Conservation (phyloP, 345 rosid species). For the Laguncularia racemosa region DNA sequence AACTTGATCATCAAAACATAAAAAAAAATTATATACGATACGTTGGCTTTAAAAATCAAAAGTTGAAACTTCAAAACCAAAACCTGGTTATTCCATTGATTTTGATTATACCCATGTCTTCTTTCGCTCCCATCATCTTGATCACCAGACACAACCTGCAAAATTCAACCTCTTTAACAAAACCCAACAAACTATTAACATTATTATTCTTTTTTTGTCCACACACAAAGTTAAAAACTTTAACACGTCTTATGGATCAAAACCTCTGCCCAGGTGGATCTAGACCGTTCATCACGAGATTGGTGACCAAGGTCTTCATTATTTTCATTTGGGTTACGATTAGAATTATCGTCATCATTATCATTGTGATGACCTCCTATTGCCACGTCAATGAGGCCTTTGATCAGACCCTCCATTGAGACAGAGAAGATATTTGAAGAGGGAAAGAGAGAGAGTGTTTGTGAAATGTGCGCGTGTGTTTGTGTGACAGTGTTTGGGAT, state of each 20-base stretch:
- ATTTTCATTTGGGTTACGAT: too few species aligned
- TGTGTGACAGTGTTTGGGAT: too few species aligned
- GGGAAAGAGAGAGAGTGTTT: background rate
- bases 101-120: slow-evolving; percentile 8
- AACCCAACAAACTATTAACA: too few species aligned
- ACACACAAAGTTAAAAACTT: background rate
- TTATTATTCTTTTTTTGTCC: too few species aligned
- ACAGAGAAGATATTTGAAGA: background rate
- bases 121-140: slow-evolving; percentile 24
- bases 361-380: slow-evolving; percentile 27
- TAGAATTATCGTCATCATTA: slow-evolving; percentile 12
- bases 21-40: too few species aligned
- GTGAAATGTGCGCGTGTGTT: background rate
- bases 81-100: slow-evolving; percentile 27
- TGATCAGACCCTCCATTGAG: slow-evolving; percentile 72
- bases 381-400: slow-evolving; percentile 51
- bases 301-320: slow-evolving; percentile 14
- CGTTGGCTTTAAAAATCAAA: background rate
- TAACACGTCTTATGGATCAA: background rate
- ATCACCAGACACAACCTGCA: slow-evolving; percentile 71
- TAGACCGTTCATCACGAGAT: slow-evolving; percentile 44
- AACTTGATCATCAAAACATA: too few species aligned
- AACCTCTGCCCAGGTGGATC: slow-evolving; percentile 82
- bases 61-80: background rate
- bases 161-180: background rate